Evolutionary conservation across 305 asterid genomes (phyloP).

Genomic region (Fraxinus ornus): DNA sequence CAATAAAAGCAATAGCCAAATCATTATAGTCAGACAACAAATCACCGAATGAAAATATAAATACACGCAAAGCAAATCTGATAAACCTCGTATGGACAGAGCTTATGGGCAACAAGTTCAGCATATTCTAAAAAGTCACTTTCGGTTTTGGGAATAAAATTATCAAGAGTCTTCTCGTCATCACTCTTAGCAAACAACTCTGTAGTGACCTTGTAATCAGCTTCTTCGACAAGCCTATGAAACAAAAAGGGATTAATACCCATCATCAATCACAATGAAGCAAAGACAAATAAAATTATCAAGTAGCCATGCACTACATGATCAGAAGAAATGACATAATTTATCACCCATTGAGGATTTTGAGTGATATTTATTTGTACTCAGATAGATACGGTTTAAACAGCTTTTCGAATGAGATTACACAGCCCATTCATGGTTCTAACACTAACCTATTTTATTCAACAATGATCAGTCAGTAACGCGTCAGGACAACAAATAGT

Average conservation of each 20-base stretch:
- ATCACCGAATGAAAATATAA: neutral
- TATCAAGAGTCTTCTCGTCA: slow-evolving; percentile 71
- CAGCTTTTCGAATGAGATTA: neutral
- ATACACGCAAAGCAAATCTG: slow-evolving; percentile 7
- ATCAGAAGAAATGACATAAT: neutral
- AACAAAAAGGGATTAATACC: neutral
- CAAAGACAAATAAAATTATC: neutral
- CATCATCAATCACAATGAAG: neutral
- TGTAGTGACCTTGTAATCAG: slow-evolving; percentile 78
- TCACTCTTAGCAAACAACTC: slow-evolving; percentile 71
- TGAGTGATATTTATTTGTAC: neutral
- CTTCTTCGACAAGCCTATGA: slow-evolving; percentile 91
- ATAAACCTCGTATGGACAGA: slow-evolving; percentile 76
- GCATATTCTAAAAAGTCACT: slow-evolving; percentile 81
- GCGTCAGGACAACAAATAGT: neutral
- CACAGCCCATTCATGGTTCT: neutral
- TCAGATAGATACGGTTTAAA: neutral
- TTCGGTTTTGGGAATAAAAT: slow-evolving; percentile 79
- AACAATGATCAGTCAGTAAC: neutral
- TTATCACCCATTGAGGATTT: neutral
- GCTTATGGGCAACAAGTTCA: slow-evolving; percentile 71
- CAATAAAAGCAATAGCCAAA: slow-evolving; percentile 8
- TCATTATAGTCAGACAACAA: slow-evolving; percentile 15
- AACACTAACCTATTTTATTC: neutral
- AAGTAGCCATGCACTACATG: neutral